phyloP scores from a whole-genome alignment of 2,329 filamentous ascomycete genomes.

The Colletotrichum sojae region DNA sequence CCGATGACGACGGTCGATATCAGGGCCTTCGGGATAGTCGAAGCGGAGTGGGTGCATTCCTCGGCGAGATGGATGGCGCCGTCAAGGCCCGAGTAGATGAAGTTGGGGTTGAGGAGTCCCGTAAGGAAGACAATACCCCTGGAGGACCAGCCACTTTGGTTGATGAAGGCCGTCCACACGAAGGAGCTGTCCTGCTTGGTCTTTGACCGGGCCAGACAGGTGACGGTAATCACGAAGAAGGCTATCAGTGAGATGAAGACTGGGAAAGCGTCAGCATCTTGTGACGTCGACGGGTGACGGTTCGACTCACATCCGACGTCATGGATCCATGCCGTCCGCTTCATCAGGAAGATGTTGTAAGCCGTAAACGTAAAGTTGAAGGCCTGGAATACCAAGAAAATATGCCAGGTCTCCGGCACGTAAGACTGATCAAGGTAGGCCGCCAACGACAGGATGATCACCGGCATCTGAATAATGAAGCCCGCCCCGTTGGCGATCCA shows the following conservation, averaged over 20 bases:
- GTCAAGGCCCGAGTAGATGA: constrained; percentile 54
- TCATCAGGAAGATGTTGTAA: constrained; percentile 31
- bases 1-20: constrained; percentile 50
- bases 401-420: constrained; percentile 27
- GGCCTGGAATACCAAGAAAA: constrained; percentile 24
- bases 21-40: constrained; percentile 50
- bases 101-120: constrained; percentile 54
- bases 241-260: constrained; percentile 21
- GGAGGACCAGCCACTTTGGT: constrained; percentile 47
- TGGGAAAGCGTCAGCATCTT: neutral
- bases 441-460: constrained; percentile 22
- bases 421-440: constrained; percentile 26
- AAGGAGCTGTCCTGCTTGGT: constrained; percentile 35
- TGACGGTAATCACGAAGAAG: constrained; percentile 50
- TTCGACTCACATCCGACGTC: constrained; percentile 18
- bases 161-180: constrained; percentile 50
- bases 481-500: constrained; percentile 35
- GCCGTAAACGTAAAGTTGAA: constrained; percentile 22
- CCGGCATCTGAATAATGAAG: constrained; percentile 36
- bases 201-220: constrained; percentile 45
- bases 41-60: constrained; percentile 50
- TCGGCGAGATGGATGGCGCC: constrained; percentile 55
- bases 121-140: constrained; percentile 54
- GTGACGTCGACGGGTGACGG: neutral
- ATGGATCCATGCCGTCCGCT: constrained; percentile 25